Percentiles rank a stretch among this genome's conserved stretches.
Evolutionary conservation across 495 filamentous ascomycete genomes (phyloP).

Genomic region (Cladorrhinum samala): DNA sequence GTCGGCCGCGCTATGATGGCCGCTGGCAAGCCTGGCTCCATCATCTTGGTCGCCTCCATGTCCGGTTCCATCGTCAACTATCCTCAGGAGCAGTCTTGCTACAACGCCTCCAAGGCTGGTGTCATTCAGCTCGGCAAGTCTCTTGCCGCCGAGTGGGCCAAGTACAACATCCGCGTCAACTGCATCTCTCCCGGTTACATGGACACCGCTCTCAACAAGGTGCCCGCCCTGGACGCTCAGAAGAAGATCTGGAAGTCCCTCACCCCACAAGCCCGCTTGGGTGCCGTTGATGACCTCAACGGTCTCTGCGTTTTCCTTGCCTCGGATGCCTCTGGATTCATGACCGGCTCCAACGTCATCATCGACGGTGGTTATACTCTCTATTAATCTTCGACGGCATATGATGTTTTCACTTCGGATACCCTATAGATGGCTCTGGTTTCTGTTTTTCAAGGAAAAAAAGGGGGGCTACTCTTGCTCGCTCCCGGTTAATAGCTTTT

Average conservation of each 20-base stretch:
- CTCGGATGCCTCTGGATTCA: slow-evolving; percentile 65
- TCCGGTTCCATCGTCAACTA: slow-evolving; percentile 73
- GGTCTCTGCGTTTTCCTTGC: slow-evolving; percentile 72
- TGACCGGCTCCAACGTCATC: slow-evolving; percentile 73
- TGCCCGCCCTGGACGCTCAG: slow-evolving; percentile 65
- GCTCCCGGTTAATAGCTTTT: no score
- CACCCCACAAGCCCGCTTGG: slow-evolving; percentile 69
- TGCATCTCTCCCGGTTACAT: slow-evolving; percentile 75
- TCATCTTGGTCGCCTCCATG: slow-evolving; percentile 73
- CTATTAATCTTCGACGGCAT: slow-evolving; percentile 24
- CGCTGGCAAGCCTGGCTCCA: slow-evolving; percentile 58
- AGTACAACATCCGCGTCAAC: slow-evolving; percentile 69
- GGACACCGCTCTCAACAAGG: slow-evolving; percentile 70
- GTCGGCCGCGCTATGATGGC: slow-evolving; percentile 61
- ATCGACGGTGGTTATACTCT: slow-evolving; percentile 60
- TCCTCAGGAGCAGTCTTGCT: slow-evolving; percentile 71
- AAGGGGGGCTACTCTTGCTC: no score
- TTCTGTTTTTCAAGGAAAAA: background rate
- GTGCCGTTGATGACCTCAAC: slow-evolving; percentile 69
- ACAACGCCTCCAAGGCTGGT: slow-evolving; percentile 75
- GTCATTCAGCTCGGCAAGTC: slow-evolving; percentile 72
- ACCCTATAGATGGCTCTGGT: slow-evolving; percentile 13
- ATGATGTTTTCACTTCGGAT: slow-evolving; percentile 8
- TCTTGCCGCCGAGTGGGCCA: slow-evolving; percentile 74
- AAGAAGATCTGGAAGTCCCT: slow-evolving; percentile 72